These are phyloP conservation scores for Camelina laxa DNA, from an alignment of 345 rosid species.

Conservation along the genomic window DNA sequence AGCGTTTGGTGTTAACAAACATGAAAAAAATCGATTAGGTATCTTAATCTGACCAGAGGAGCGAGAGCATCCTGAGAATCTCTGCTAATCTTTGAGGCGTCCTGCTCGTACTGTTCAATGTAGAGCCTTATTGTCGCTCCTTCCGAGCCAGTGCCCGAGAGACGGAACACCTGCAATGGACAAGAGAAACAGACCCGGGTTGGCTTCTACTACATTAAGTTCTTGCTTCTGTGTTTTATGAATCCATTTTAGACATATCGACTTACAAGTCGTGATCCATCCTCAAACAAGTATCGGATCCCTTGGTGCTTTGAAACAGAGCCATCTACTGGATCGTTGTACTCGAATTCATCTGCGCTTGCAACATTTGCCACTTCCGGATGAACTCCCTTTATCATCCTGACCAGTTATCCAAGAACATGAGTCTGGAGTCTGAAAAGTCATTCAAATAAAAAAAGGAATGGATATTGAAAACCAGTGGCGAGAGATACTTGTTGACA, in stretches of 20 bases:
- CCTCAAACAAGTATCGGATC: constrained; percentile 84
- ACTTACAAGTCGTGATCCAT: constrained; percentile 90
- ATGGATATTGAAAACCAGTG: background rate
- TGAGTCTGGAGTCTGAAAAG: background rate
- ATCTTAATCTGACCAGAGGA: constrained; percentile 63
- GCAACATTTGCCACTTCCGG: constrained; percentile 71
- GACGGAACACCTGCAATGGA: constrained; percentile 73
- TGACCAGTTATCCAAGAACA: constrained; percentile 35
- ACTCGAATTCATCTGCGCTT: constrained; percentile 86
- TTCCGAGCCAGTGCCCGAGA: constrained; percentile 94
- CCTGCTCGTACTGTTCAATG: constrained; percentile 91
- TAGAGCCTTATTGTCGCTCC: constrained; percentile 94
- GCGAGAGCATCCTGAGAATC: constrained; percentile 83
- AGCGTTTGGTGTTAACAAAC: background rate
- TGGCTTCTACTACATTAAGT: background rate
- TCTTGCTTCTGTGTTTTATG: background rate
- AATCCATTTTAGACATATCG: background rate
- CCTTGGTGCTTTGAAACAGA: constrained; percentile 95
- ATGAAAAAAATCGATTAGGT: background rate
- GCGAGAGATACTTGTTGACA: constrained; percentile 58
- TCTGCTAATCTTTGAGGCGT: constrained; percentile 72
- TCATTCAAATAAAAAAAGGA: background rate
- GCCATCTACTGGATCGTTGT: constrained; percentile 95
- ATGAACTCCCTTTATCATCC: constrained; percentile 63
- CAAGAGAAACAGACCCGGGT: background rate